A percentile compares a stretch with the other conserved stretches of the same genome.
Conservation (phyloP, 768 basidiomycete species). For the Gyrodon lividus region DNA sequence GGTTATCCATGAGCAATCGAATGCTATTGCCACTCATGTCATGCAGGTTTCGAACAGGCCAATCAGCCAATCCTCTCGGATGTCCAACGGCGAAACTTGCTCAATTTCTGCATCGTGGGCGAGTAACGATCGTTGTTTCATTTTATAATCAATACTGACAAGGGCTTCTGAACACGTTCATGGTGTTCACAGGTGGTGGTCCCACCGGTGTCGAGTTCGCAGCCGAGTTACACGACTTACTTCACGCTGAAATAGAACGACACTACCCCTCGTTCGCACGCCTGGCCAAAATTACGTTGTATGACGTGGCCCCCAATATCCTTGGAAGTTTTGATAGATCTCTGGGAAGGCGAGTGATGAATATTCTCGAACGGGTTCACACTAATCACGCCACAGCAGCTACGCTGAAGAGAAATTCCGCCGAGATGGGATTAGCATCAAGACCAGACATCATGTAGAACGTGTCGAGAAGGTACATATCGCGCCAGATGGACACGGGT, state of each 20-base stretch:
- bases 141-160: not conserved
- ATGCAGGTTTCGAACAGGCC: conserved; percentile 77
- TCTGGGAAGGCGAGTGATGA: conserved; percentile 49
- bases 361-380: conserved; percentile 1
- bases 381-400: conserved; percentile 31
- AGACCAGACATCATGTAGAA: conserved; percentile 73
- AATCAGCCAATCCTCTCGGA: conserved; percentile 78
- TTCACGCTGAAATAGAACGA: conserved; percentile 59
- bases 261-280: conserved; percentile 65
- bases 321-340: conserved; percentile 71
- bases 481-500: conserved; percentile 6
- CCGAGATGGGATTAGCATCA: conserved; percentile 71
- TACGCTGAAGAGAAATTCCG: conserved; percentile 70
- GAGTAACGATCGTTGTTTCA: conserved; percentile 24
- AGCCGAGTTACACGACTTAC: conserved; percentile 77
- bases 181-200: conserved; percentile 53
- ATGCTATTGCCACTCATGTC: not conserved
- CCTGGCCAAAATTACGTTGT: conserved; percentile 70
- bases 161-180: conserved; percentile 6
- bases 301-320: conserved; percentile 79
- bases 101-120: conserved; percentile 89
- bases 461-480: conserved; percentile 54
- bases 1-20: not conserved
- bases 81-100: conserved; percentile 66
- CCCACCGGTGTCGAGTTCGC: conserved; percentile 83